Base-by-base conservation (phyloP, 495 filamentous ascomycete genomes). In the Echria macrotheca region DNA sequence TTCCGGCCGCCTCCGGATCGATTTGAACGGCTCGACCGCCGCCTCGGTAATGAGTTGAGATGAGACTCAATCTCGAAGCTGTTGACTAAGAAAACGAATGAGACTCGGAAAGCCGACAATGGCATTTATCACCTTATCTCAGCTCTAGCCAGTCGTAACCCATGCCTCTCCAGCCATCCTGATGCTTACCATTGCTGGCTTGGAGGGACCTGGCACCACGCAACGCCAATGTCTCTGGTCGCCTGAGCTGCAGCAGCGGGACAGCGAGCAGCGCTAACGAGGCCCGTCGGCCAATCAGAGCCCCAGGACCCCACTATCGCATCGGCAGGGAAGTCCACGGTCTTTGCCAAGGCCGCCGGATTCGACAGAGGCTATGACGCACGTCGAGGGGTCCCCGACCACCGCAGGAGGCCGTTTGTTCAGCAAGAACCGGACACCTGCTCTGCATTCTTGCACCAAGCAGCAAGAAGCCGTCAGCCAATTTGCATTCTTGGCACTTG, bases 401-500 rank as follows among this genome's bases (percentile, higher is more conserved):
- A 21, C 46, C 4, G n/a, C n/a, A n/a, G n/a, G n/a, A n/a, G n/a
- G n/a, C n/a, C n/a, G n/a, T n/a, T n/a, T n/a, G n/a, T n/a, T n/a
- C 17, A 32, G n/a, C 19, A 33, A 35, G 43, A 46, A 35, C 19
- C n/a, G 17, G 17, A 5, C 3, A 25, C 15, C 12, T 22, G n/a
- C 38, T 41, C 17, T 3, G 38, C 21, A 37, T 37, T 37, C 14
- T 21, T 22, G 38, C 38, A 41, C 36, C 14, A 21, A 12, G 17
- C 37, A 47, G 44, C 46, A 48, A 39, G 46, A 26, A 48, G 29
- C 28, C 44, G 33, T 28, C 46, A 39, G 46, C 28, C 46, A 48
- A 48, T 28, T 46, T 38, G n/a, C 32, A 11, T 31, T 15, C 46
- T 48, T 48, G 46, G 46, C 46, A 47, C 18, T 23, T 36, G 44